Base-by-base conservation (phyloP, 768 basidiomycete species). In the Lactifluus subvellereus region DNA sequence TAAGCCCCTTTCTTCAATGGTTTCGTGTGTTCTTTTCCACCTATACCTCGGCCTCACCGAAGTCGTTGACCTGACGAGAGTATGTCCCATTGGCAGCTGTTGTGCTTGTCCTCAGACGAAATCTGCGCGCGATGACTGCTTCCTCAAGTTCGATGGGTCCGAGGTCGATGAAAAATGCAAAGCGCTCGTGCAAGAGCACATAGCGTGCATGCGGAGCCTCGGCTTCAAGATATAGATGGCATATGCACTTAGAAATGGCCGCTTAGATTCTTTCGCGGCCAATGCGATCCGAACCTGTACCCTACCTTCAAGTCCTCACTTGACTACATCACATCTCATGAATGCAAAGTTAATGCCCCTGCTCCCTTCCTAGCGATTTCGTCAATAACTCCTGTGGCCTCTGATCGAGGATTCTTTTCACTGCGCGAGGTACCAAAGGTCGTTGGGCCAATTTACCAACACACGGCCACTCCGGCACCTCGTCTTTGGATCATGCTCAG, bases 91-190 rank as follows among this genome's bases (percentile, higher is more conserved):
- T 58, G 16, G 13, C 65, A 98, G 96, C 69, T 98, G 96, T 69
- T 98, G 96, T 71, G 96, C 95, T 48, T 98, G 96, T 72, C 94
- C 94, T 2, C 82, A 93, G 69, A 96, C 94, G 2, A 98, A 98
- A 74, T 83, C 87, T 2, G 82, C 81, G n/a, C 83, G 97, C 11
- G 97, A 99, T 74, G 87, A 94, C 67, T 99, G 97, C 75, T 98
- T 97, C 79, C 78, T 98, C 64, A 82, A 84, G 61, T 83, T 81
- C 68, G 86, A 86, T 64, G 71, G 80, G 4, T 74, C 80, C 22
- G 82, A 84, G 61, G 88, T 89, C 6, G 80, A 83, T 60, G 87
- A 87, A 61, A 86, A 88, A 72, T 99, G 97, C 78, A 84, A 79
- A 70, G 84, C 89, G 55, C 76, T 94, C 51, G 82, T 99, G 4